phyloP scores from a whole-genome alignment of 2,329 filamentous ascomycete species.

The Epichloe baconii region DNA sequence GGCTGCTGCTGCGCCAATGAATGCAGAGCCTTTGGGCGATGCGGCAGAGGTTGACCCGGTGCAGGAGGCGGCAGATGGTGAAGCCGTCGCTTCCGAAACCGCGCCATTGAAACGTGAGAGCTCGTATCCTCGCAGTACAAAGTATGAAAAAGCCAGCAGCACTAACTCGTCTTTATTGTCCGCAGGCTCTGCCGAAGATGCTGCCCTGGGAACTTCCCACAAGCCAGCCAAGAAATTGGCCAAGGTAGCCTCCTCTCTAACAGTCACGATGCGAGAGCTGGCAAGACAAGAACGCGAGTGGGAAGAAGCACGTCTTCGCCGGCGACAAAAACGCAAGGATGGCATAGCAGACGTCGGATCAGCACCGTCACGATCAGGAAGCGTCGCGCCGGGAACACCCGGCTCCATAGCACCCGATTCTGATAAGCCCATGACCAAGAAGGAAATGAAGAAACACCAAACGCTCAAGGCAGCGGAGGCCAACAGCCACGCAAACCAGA shows the following conservation, averaged over 20 bases:
- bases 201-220: slow-evolving; percentile 23
- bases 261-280: slow-evolving; percentile 44
- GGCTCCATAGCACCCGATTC: slow-evolving; percentile 49
- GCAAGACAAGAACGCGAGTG: slow-evolving; percentile 53
- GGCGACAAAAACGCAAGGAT: slow-evolving; percentile 50
- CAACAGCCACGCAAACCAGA: slow-evolving; percentile 68
- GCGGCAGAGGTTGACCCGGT: background rate
- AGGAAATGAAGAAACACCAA: slow-evolving; percentile 65
- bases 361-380: slow-evolving; percentile 38
- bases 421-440: slow-evolving; percentile 68
- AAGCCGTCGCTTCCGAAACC: slow-evolving; percentile 27
- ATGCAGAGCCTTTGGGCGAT: slow-evolving; percentile 23
- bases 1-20: slow-evolving; percentile 49
- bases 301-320: slow-evolving; percentile 59
- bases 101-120: slow-evolving; percentile 48
- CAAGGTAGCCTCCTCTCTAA: slow-evolving; percentile 36
- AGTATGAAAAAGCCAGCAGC: background rate
- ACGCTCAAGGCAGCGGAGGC: slow-evolving; percentile 68
- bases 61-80: slow-evolving; percentile 31
- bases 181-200: slow-evolving; percentile 27
- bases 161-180: background rate
- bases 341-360: slow-evolving; percentile 38
- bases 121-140: background rate
- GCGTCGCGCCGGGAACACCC: slow-evolving; percentile 46
- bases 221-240: slow-evolving; percentile 30